Evolutionary conservation across 1,139 yeast species (phyloP), one percentile per base, ranked within the genome.

Genomic region (Yamadazyma kanchanaburiensis): DNA sequence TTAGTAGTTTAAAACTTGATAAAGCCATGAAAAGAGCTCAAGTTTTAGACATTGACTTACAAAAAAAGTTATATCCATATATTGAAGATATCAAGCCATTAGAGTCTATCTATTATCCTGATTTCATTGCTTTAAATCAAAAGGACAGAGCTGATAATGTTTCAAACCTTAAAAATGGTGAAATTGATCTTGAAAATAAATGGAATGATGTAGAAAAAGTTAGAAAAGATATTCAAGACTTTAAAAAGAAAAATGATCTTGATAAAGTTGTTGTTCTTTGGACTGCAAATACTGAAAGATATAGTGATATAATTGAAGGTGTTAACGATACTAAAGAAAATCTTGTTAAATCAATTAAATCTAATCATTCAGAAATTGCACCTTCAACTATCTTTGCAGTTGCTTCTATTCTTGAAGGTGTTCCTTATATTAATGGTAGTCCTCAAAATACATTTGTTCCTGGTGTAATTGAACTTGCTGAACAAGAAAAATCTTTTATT

Each of bases 391-490:
- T 89, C 39, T 89, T 89, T 53, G 96, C 96, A 6, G 86, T 87
- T 46, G 97, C 97, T 16, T 79, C 87, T 37, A 89, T 89, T 48
- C 72, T 89, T 53, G 96, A 89, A 58, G 73, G 77, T 27, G 77
- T 80, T 38, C 94, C 96, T 34, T 89, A 87, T 67, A 85, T 89
- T 59, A 89, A 89, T 54, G 97, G 97, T 28, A 87, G 96, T 22
- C 97, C 97, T 37, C 97, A 89, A 65, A 89, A 89, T 70, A 89
- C 96, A 27, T 88, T 89, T 65, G 95, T 87, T 38, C 96, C 96
- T 24, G 97, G 97, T 46, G 85, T 84, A 41, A 74, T 89, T 53
- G 91, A 87, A 59, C 75, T 89, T 49, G 95, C 96, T 31, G 95
- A 88, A 63, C 58, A 72, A 53, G 59, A 85, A 60, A 64, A 74